Evolutionary conservation across 202 grass and related monocot genomes (phyloP), one percentile per base, ranked within the genome.

Genomic region (Hordeum pubiflorum): DNA sequence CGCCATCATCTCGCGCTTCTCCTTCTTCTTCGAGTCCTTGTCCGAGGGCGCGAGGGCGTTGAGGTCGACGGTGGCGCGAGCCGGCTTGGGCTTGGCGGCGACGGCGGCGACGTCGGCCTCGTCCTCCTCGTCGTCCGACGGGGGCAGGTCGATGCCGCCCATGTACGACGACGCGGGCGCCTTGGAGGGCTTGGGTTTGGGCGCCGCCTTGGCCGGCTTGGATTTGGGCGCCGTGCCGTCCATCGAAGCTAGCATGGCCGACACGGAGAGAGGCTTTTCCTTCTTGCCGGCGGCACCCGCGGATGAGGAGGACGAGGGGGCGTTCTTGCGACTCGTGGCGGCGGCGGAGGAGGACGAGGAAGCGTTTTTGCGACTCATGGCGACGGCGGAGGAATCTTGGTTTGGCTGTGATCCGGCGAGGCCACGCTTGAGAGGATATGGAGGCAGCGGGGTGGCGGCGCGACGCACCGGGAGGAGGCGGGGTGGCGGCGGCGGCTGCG

Each of bases 11-110:
- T 71, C 68, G 68, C 68, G 68, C 68, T 71, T 71, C 3, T 71
- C 68, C 68, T 71, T 71, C 68, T 71, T 71, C 68, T 71, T 71
- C 38, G 68, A 4, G 40, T 71, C 68, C 40, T 71, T 71, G 68
- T 71, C 68, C 11, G 68, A 71, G 3, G 39, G 39, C 40, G 22
- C 68, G 40, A 71, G 39, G 23, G 68, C 68, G 68, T 48, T 71
- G 22, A 71, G 68, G 40, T 71, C 68, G 68, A 71, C 68, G 23
- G 68, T 71, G 68, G 68, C 68, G 40, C 68, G 68, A 9, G 8
- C 1, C 13, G 68, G 26, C 40, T 48, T 71, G 68, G 68, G 12
- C 68, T 71, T 71, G 13, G 68, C 68, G 23, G 39, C 44, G 40
- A 71, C 22, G 13, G 40, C 68, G 40, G 40, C 40, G 40, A 71